These are phyloP conservation scores for Beauveria rudraprayagi DNA, from an alignment of 2,329 filamentous ascomycete species.

Conservation along the genomic window DNA sequence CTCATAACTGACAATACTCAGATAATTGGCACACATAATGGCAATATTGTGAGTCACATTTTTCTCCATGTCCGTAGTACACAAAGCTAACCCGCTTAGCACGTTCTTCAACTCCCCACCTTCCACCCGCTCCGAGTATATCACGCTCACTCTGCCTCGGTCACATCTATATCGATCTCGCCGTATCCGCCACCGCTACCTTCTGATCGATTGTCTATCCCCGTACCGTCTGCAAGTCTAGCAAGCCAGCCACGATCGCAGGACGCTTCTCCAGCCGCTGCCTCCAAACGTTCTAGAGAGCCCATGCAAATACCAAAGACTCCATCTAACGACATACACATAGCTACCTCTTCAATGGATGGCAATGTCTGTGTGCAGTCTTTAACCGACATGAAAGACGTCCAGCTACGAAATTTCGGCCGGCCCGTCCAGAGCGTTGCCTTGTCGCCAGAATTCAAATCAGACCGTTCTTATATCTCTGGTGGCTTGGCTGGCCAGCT, in stretches of 20 bases:
- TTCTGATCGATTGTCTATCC: background rate
- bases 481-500: conserved; percentile 83
- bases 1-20: conserved; percentile 33
- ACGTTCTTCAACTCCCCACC: conserved; percentile 75
- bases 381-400: conserved; percentile 79
- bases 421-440: conserved; percentile 87
- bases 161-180: conserved; percentile 84
- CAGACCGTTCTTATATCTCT: conserved; percentile 80
- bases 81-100: conserved; percentile 42
- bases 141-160: conserved; percentile 84
- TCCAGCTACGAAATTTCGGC: conserved; percentile 85
- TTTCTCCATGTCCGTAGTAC: background rate
- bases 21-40: conserved; percentile 92
- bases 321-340: conserved; percentile 84
- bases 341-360: conserved; percentile 90
- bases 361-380: conserved; percentile 92
- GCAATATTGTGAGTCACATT: conserved; percentile 70
- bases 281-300: conserved; percentile 45
- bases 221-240: conserved; percentile 19
- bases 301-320: conserved; percentile 56
- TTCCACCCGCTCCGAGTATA: conserved; percentile 80
- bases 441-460: conserved; percentile 90
- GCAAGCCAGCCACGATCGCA: conserved; percentile 21
- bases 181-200: conserved; percentile 56
- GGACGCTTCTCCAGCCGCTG: conserved; percentile 38